Conservation (phyloP, 805 yeast genomes). For the Wickerhamomyces bisporus region DNA sequence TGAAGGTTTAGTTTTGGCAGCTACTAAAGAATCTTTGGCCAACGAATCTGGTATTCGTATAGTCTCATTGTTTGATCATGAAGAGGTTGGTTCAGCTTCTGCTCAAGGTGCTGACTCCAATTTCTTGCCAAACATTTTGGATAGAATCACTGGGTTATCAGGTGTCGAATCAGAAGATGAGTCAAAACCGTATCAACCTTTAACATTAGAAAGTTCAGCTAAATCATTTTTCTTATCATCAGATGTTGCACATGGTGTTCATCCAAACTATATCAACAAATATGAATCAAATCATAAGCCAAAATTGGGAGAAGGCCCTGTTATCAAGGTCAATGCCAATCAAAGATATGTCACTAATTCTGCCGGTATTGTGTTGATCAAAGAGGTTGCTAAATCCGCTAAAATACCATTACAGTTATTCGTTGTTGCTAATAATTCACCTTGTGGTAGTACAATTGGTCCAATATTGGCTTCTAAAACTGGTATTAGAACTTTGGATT, state of each 20-base stretch:
- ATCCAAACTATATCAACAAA: constrained; percentile 78
- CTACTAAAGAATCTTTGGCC: constrained; percentile 32
- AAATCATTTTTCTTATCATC: constrained; percentile 87
- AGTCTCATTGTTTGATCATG: constrained; percentile 89
- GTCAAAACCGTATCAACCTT: constrained; percentile 31
- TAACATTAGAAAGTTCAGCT: constrained; percentile 52
- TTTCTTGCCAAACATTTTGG: constrained; percentile 73
- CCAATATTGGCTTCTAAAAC: constrained; percentile 85
- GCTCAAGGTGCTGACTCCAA: constrained; percentile 97
- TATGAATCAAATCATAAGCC: constrained; percentile 83
- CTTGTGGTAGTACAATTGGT: constrained; percentile 96
- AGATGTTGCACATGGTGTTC: constrained; percentile 96
- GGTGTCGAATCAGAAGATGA: constrained; percentile 24
- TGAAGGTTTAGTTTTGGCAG: constrained; percentile 59
- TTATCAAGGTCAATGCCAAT: constrained; percentile 87
- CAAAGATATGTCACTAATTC: constrained; percentile 95
- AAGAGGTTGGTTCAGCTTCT: constrained; percentile 88
- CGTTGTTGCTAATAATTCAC: constrained; percentile 89
- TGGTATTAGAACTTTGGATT: constrained; percentile 82
- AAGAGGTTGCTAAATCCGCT: constrained; percentile 61
- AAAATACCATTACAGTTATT: constrained; percentile 84
- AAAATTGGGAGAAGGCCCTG: constrained; percentile 82
- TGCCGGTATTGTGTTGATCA: constrained; percentile 76
- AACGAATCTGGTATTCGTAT: constrained; percentile 58
- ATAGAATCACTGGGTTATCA: constrained; percentile 53